phyloP scores from a whole-genome alignment of 2,329 filamentous ascomycete species.

The Neonectria sp. region DNA sequence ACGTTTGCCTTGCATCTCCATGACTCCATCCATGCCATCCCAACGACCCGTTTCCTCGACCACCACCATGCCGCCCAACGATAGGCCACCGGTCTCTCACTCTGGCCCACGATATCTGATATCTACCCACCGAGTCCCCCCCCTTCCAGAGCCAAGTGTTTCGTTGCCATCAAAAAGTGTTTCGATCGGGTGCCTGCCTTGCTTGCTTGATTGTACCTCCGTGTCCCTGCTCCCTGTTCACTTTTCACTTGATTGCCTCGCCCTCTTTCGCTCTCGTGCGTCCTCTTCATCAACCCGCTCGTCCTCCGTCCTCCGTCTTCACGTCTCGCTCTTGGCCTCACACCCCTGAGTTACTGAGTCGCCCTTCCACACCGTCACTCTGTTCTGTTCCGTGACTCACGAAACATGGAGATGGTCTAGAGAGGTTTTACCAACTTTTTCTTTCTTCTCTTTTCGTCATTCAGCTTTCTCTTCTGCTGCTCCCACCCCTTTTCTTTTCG shows the following conservation, averaged over 20 bases:
- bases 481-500: slow-evolving; percentile 16
- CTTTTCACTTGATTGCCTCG: slow-evolving; percentile 34
- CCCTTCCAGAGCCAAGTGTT: slow-evolving; percentile 37
- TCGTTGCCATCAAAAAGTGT: slow-evolving; percentile 38
- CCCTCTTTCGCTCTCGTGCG: slow-evolving; percentile 32
- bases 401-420: slow-evolving; percentile 43
- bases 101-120: slow-evolving; percentile 38
- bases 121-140: slow-evolving; percentile 47
- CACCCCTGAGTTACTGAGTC: slow-evolving; percentile 23
- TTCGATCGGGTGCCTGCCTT: slow-evolving; percentile 42
- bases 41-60: slow-evolving; percentile 45
- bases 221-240: slow-evolving; percentile 34
- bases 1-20: neutral
- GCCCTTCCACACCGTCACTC: slow-evolving; percentile 37
- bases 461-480: slow-evolving; percentile 30
- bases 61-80: slow-evolving; percentile 36
- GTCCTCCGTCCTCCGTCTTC: slow-evolving; percentile 33
- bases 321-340: slow-evolving; percentile 20
- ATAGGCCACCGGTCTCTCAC: slow-evolving; percentile 37
- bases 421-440: slow-evolving; percentile 35
- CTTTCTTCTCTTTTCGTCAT: slow-evolving; percentile 36
- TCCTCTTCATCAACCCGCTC: slow-evolving; percentile 42
- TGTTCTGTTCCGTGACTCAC: slow-evolving; percentile 46
- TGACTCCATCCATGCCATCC: neutral
- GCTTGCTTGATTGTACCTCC: slow-evolving; percentile 33